Conservation (phyloP, 768 basidiomycete genomes). For the Boletus rufocinnamomeus region DNA sequence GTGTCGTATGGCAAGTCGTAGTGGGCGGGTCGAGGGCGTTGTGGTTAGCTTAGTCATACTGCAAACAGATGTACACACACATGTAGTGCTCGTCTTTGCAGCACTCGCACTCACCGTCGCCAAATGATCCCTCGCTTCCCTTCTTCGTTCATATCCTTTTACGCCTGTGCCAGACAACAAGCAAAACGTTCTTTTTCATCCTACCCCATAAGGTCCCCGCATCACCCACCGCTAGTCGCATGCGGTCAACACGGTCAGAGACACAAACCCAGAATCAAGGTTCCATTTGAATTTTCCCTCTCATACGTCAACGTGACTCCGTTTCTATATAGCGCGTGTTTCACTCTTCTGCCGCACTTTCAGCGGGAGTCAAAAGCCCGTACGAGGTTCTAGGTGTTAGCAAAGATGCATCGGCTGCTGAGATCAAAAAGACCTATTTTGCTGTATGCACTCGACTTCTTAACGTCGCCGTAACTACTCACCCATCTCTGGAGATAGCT, state of each 20-base stretch:
- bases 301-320: slow-evolving; percentile 23
- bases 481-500: slow-evolving; percentile 55
- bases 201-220: slow-evolving; percentile 41
- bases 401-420: slow-evolving; percentile 76
- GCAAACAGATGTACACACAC: slow-evolving; percentile 26
- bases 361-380: slow-evolving; percentile 72
- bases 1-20: slow-evolving; percentile 89
- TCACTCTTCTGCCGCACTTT: slow-evolving; percentile 61
- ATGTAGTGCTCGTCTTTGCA: neutral
- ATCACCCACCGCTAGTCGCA: slow-evolving; percentile 23
- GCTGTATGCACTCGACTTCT: slow-evolving; percentile 55
- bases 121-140: slow-evolving; percentile 56
- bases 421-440: slow-evolving; percentile 98
- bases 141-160: slow-evolving; percentile 54
- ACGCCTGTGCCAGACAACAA: slow-evolving; percentile 51
- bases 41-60: slow-evolving; percentile 22
- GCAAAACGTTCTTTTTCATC: slow-evolving; percentile 38
- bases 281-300: slow-evolving; percentile 27
- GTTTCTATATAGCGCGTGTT: slow-evolving; percentile 59
- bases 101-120: slow-evolving; percentile 6
- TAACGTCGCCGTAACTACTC: slow-evolving; percentile 15
- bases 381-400: slow-evolving; percentile 89
- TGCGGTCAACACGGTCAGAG: slow-evolving; percentile 18
- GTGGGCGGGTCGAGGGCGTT: slow-evolving; percentile 55
- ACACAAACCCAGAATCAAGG: slow-evolving; percentile 40